Evolutionary conservation across 495 filamentous ascomycete genomes (phyloP), one percentile per base, ranked within the genome.

Genomic region (Hypomontagnella monticulosa): DNA sequence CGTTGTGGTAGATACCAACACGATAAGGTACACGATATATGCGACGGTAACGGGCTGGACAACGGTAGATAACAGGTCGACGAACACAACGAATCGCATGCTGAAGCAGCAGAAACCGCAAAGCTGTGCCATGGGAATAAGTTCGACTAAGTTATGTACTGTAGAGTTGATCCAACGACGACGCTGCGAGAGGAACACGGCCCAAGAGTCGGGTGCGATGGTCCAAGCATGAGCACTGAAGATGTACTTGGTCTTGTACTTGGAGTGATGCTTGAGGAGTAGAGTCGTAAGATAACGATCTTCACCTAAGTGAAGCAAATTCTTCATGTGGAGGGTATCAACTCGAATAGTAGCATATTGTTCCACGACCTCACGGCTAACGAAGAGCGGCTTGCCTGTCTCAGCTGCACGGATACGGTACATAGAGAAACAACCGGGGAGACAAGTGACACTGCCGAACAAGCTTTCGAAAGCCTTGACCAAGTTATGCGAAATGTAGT

Each of bases 91-190:
- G 79, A 99, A 99, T 67, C 95, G 87, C 95, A 99, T 99, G 76
- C 90, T 93, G 83, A 99, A 99, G 79, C 96, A 98, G 83, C 95
- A 99, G 87, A 99, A 99, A 75, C 95, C 95, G 78, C 95, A 99
- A 30, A 99, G 87, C 73, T 98, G 91, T 50, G 90, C 86, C 74
- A 99, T 78, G 4, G 93, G 93, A 69, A 98, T 93, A 49, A 99
- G 87, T 73, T 99, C 95, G 66, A 95, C 90, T 63, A 99, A 83
- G 75, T 99, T 99, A 82, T 99, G 95, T 16, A 99, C 90, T 2
- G 95, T 99, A 30, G 94, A 97, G 79, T 99, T 99, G 77, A 99
- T 99, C 95, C 95, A 99, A 72, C 95, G 89, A 77, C 95, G 93
- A 79, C 95, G 93, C 76, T 99, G 95, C 8, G 95, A 99, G 70